Base-by-base conservation (phyloP, 768 basidiomycete genomes). In the Psilocybe cubensis region DNA sequence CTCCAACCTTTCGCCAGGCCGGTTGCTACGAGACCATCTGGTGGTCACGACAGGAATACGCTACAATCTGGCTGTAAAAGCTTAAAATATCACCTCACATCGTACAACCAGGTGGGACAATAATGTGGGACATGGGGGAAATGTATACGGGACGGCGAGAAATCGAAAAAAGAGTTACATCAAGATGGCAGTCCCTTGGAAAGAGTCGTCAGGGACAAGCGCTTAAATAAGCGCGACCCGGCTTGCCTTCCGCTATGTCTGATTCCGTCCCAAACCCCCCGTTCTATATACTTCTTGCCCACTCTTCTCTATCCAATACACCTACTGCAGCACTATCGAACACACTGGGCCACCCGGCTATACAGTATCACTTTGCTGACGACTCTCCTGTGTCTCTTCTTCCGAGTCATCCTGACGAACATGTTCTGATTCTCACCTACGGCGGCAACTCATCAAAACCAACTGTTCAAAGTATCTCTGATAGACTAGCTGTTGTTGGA, bases 321-420 rank as follows among this genome's bases (percentile, higher is more conserved):
- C 68, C 64, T 25, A 61, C 73, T 28, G 71, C 69, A 1, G 66
- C 78, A 2, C 72, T 74, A 10, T 78, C 76, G 27, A 75, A 75
- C 25, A 74, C 79, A n/a, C 76, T 90, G 48, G 73, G 80, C 10
- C 92, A 94, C 66, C 89, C 90, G 4, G 73, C 76, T 41, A 86
- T 94, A 17, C 88, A 93, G 63, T 93, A 93, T 68, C 88, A 91
- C 64, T 94, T 91, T 66, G 81, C 84, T 18, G 91, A 94, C 63
- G 92, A 94, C 66, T 79, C 87, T 0, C 86, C 90, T 3, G 70
- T 84, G n/a, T 71, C 83, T 10, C 72, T 93, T 11, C 72, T 91
- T 38, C 86, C 89, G 4, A 80, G 76, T 31, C 76, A 78, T 38
- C 74, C 81, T 10, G 78, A 83, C 50, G 90, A 92, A 68, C 88